Evolutionary conservation across 2,329 filamentous ascomycete genomes (phyloP).

Genomic region (Verticillium dahliae): DNA sequence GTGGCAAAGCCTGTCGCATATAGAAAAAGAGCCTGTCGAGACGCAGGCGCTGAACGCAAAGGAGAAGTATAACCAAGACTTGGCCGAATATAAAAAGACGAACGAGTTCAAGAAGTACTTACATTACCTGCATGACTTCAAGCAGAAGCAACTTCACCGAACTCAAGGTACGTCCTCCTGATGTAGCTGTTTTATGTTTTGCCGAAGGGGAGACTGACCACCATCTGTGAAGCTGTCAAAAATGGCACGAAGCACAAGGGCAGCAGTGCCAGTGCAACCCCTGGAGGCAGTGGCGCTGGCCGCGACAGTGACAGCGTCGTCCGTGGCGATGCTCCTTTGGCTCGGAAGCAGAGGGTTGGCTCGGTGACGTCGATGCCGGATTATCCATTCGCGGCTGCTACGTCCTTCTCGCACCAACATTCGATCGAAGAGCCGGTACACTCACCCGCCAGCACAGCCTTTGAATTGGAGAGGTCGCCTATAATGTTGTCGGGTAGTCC

Average conservation of each 20-base stretch:
- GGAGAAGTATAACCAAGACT: constrained; percentile 67
- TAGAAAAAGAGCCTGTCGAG: constrained; percentile 67
- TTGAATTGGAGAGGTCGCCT: constrained; percentile 20
- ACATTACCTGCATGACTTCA: constrained; percentile 72
- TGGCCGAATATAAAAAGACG: constrained; percentile 74
- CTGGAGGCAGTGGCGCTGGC: constrained; percentile 29
- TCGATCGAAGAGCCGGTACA: constrained; percentile 34
- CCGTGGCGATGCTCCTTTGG: constrained; percentile 41
- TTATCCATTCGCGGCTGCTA: constrained; percentile 34
- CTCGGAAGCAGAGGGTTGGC: constrained; percentile 38
- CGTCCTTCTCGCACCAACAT: constrained; percentile 21
- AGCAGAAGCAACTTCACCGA: constrained; percentile 58
- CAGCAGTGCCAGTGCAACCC: constrained; percentile 33
- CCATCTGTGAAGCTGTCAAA: constrained; percentile 26
- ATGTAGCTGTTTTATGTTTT: neutral
- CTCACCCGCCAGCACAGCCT: constrained; percentile 32
- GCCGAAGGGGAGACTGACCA: neutral
- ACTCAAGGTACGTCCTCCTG: constrained; percentile 38
- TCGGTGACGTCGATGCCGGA: constrained; percentile 41
- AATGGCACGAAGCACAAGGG: constrained; percentile 40
- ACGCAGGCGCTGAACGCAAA: constrained; percentile 66
- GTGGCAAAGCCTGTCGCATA: constrained; percentile 65
- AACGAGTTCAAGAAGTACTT: constrained; percentile 60
- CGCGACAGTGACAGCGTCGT: constrained; percentile 41
- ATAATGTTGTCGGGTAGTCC: neutral